Percentiles rank a stretch among this genome's conserved stretches.
phyloP scores from a whole-genome alignment of 2,329 filamentous ascomycete species.

The Thelonectria blattea region DNA sequence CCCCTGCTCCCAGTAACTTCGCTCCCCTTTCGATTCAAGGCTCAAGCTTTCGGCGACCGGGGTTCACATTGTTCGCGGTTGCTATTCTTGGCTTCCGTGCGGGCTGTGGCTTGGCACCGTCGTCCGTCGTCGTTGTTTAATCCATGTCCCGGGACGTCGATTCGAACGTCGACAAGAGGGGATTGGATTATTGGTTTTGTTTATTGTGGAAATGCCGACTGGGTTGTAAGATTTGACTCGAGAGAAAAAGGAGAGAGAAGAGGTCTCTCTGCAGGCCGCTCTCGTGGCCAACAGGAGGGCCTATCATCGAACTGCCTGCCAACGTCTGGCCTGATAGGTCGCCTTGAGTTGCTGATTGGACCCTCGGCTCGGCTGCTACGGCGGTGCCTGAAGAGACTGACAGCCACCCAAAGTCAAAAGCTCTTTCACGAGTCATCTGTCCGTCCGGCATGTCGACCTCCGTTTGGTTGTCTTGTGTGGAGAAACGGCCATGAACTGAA shows the following conservation, averaged over 20 bases:
- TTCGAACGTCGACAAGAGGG: not conserved
- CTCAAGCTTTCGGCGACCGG: not conserved
- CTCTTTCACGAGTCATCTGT: constrained; percentile 4
- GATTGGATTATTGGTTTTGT: not conserved
- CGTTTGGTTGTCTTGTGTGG: constrained; percentile 16
- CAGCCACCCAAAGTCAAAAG: not conserved
- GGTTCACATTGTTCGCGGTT: constrained; percentile 14
- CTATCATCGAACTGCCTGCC: not conserved
- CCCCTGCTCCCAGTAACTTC: not conserved
- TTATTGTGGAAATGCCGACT: not conserved
- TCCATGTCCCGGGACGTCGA: constrained; percentile 2
- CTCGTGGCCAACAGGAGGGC: not conserved
- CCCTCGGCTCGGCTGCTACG: constrained; percentile 1
- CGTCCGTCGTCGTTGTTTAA: not conserved
- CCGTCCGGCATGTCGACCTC: not conserved
- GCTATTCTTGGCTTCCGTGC: constrained; percentile 26
- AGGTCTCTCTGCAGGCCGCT: too few species aligned
- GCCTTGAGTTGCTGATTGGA: constrained; percentile 3
- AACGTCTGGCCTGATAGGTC: not conserved
- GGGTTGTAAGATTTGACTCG: not conserved
- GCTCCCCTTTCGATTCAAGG: not conserved
- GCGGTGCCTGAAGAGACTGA: constrained; percentile 1
- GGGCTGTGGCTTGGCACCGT: constrained; percentile 2
- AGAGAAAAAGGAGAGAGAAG: not conserved
- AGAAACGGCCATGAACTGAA: constrained; percentile 11